These are phyloP conservation scores for Arthrobotrys musiformis DNA, from an alignment of 2,329 filamentous ascomycete species.

Conservation along the genomic window DNA sequence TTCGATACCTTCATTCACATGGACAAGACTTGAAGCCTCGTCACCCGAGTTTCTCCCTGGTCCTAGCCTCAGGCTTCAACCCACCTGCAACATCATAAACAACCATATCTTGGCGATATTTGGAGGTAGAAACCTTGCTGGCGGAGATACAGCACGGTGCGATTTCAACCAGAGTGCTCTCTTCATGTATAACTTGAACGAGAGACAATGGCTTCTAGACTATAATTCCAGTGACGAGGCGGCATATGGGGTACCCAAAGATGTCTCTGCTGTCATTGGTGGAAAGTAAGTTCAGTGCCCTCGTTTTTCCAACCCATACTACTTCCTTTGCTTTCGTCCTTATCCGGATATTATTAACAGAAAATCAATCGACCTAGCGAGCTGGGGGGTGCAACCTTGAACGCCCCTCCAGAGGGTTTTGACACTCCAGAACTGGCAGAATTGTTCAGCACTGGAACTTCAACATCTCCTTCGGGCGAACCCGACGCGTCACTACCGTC, in stretches of 20 bases:
- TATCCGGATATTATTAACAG: background rate
- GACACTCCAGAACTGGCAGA: conserved; percentile 4
- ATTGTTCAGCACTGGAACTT: background rate
- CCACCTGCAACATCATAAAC: conserved; percentile 20
- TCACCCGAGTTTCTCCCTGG: conserved; percentile 17
- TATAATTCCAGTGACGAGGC: conserved; percentile 11
- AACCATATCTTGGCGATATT: conserved; percentile 27
- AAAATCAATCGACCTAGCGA: background rate
- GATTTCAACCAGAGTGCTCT: conserved; percentile 32
- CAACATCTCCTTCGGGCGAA: background rate
- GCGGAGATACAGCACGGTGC: conserved; percentile 20
- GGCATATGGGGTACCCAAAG: conserved; percentile 16
- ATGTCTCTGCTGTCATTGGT: conserved; percentile 14
- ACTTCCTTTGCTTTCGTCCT: background rate
- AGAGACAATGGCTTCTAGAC: conserved; percentile 11
- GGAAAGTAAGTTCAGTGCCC: conserved; percentile 19
- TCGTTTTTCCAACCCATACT: background rate
- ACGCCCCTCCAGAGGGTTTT: conserved; percentile 10
- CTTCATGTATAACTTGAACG: conserved; percentile 37
- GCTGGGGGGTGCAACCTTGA: conserved; percentile 24
- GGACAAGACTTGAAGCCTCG: conserved; percentile 5
- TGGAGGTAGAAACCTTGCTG: conserved; percentile 19
- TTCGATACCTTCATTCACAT: conserved; percentile 26
- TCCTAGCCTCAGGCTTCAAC: conserved; percentile 15
- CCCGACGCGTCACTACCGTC: background rate